phyloP scores from a whole-genome alignment of 73 alveolate species.

The Diophrys sp. region DNA sequence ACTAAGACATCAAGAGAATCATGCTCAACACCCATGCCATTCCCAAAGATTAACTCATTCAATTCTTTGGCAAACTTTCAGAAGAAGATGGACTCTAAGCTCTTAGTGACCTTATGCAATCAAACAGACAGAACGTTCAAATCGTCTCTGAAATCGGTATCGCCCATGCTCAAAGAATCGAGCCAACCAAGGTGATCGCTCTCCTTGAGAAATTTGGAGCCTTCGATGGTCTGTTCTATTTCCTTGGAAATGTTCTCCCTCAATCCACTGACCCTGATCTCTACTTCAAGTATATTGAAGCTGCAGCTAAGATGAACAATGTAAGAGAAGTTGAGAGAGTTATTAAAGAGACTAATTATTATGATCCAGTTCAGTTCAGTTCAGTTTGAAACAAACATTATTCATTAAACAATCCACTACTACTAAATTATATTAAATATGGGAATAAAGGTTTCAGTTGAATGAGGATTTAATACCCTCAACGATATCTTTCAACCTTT shows the following conservation, averaged over 20 bases:
- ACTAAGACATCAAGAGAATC: constrained; percentile 93
- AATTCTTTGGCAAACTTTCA: constrained; percentile 82
- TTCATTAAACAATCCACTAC: no score
- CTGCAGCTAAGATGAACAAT: constrained; percentile 97
- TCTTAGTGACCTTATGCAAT: constrained; percentile 86
- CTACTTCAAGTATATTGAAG: constrained; percentile 97
- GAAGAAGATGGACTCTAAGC: constrained; percentile 89
- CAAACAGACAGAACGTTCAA: constrained; percentile 90
- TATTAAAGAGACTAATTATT: constrained; percentile 93
- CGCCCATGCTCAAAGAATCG: constrained; percentile 86
- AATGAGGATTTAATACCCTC: no score
- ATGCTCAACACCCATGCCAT: constrained; percentile 93
- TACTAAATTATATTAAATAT: no score
- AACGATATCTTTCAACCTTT: no score
- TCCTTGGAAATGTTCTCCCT: constrained; percentile 88
- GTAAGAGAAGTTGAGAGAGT: constrained; percentile 98
- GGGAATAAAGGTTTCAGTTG: no score
- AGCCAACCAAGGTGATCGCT: constrained; percentile 83
- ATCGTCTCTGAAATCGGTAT: constrained; percentile 95
- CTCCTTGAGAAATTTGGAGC: constrained; percentile 91
- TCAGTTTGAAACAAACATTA: no score
- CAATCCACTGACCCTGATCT: constrained; percentile 96
- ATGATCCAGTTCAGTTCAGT: no score
- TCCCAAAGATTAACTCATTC: constrained; percentile 83
- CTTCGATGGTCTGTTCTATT: constrained; percentile 92